Base-by-base conservation (phyloP, 345 rosid species). In the Turnera subulata region DNA sequence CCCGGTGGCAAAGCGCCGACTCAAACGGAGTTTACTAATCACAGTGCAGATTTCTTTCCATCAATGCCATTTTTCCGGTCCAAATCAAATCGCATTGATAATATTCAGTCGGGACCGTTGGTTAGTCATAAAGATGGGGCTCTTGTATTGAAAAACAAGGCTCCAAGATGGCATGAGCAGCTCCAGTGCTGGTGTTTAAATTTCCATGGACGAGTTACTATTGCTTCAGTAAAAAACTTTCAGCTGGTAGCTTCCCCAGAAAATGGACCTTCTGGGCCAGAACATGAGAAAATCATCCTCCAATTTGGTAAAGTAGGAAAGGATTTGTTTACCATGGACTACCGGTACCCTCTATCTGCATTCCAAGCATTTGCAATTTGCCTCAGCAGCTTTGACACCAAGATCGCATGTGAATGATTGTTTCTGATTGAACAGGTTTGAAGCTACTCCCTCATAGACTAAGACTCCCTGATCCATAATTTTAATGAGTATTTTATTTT, bases 101-200 rank as follows among this genome's bases (percentile, higher is more conserved):
- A 60, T 16, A 61, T 49, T 50, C 32, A 13, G 18, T 48, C 69
- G 14, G 69, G 56, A 20, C 56, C 74, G 50, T 40, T 64, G 33
- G 39, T 52, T 43, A 15, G 26, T 64, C 69, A 29, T 37, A 64
- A 64, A 54, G 68, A 63, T 25, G 74, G 61, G 32, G 61, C 59
- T 9, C 54, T 56, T 42, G 51, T 68, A 15, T 26, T 69, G 48
- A 57, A 43, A 21, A 69, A 69, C 68, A 69, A 62, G 55, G 58
- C 73, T 23, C 73, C 73, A 13, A 62, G 73, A 53, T 69, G 73
- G 73, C 73, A 69, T 4, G 73, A 69, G 32, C 73, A 69, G 58
- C 68, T 69, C 50, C 73, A 69, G 50, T 67, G 71, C 25, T 69
- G 73, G 73, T 69, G 73, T 53, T 52, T 69, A 54, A 69, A 69